Evolutionary conservation across 73 alveolate species (phyloP), one percentile per base, ranked within the genome.

Genomic region (Uronychia setigera): DNA sequence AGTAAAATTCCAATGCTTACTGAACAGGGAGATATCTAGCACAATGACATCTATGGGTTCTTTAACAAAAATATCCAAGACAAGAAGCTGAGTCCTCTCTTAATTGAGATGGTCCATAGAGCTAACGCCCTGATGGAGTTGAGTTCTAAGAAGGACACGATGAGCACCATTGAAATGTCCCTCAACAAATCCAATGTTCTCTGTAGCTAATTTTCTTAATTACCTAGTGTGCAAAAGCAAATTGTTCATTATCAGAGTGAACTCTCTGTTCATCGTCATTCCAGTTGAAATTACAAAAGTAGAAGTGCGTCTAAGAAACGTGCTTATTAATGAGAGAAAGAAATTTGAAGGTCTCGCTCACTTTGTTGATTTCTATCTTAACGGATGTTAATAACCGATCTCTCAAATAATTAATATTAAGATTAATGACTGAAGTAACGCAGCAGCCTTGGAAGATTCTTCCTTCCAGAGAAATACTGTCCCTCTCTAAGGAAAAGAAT

Each of bases 261-360:
- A 80, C 32, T 74, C 67, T 29, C 34, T 87, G 1, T 87, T 58
- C 78, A 1, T 87, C 1, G 89, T 80, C n/a, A 80, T 87, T 0
- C 93, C 93, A 9, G 1, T 80, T 33, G 82, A 87, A 35, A 60
- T 87, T 29, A 80, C 89, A 30, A 87, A 87, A 75, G 85, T 87
- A 0, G 93, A 87, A 31, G 35, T 79, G 29, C 77, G 84, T 46
- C 74, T 87, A 25, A 80, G 93, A 75, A 87, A 87, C 80, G 89
- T 87, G 57, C 86, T 87, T 30, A 87, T 87, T n/a, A 87, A 87
- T 57, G 33, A 60, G 29, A 87, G 60, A 35, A 78, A 80, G 25
- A 87, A 67, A 60, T 28, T 87, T 0, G 93, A 87, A 31, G 88
- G 88, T 1, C 35, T 87, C 1, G 81, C 93, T 26, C 46, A 79